A percentile compares a stretch with the other conserved stretches of the same genome.
Conservation (phyloP, 2,329 filamentous ascomycete species). For the Aspergillus fructus region DNA sequence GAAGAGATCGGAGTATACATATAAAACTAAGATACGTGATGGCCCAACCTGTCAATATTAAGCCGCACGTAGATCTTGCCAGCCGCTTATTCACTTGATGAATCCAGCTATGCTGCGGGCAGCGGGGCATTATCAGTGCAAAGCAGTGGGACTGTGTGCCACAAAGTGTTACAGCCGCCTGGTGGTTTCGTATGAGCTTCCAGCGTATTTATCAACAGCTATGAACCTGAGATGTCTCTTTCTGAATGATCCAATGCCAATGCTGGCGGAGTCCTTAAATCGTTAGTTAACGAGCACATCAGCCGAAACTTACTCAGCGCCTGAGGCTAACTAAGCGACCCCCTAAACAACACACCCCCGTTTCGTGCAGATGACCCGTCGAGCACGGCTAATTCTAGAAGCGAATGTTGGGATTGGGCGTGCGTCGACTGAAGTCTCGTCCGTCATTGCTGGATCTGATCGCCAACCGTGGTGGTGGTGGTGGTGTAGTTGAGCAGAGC, state of each 20-base stretch:
- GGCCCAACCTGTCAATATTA: neutral
- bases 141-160: neutral
- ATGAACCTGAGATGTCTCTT: neutral
- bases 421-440: constrained; percentile 58
- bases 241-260: neutral
- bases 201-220: neutral
- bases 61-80: neutral
- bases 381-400: constrained; percentile 9
- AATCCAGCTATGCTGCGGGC: neutral
- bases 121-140: neutral
- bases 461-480: constrained; percentile 16
- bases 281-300: neutral
- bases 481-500: constrained; percentile 6
- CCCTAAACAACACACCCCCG: neutral
- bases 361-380: neutral
- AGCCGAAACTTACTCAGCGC: constrained; percentile 9
- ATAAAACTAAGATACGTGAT: neutral
- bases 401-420: constrained; percentile 56
- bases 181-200: neutral
- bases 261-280: constrained; percentile 1
- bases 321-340: constrained; percentile 1
- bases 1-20: neutral
- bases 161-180: neutral
- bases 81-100: neutral
- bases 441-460: constrained; percentile 65